phyloP scores from a whole-genome alignment of 768 basidiomycete species.

The Pluteus cervinus region DNA sequence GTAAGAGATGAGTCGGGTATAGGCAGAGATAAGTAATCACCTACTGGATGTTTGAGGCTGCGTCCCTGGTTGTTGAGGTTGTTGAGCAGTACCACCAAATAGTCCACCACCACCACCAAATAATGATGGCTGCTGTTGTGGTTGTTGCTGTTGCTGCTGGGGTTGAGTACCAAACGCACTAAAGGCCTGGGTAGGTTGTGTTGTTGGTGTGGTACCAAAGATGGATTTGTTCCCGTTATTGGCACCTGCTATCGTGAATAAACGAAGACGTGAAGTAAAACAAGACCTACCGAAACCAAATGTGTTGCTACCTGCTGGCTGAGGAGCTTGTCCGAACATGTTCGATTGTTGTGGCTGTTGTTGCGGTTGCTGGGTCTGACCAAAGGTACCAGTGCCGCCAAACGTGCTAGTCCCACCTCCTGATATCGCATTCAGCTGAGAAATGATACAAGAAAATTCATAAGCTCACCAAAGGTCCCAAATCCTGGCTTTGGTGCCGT shows the following conservation, averaged over 20 bases:
- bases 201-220: slow-evolving; percentile 32
- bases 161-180: slow-evolving; percentile 30
- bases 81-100: slow-evolving; percentile 13
- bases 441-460: not conserved
- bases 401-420: slow-evolving; percentile 19
- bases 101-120: slow-evolving; percentile 23
- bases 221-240: slow-evolving; percentile 33
- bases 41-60: no score
- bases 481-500: slow-evolving; percentile 32
- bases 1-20: no score
- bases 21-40: no score
- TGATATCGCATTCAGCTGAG: slow-evolving; percentile 10
- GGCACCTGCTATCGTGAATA: slow-evolving; percentile 19
- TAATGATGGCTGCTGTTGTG: slow-evolving; percentile 17
- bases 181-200: slow-evolving; percentile 33
- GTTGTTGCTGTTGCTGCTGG: slow-evolving; percentile 31
- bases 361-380: slow-evolving; percentile 16
- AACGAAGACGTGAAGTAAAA: not conserved
- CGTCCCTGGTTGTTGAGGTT: no score
- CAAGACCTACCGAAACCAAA: slow-evolving; percentile 29
- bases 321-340: slow-evolving; percentile 31
- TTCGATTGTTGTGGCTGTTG: slow-evolving; percentile 16
- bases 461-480: slow-evolving; percentile 29
- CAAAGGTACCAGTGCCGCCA: slow-evolving; percentile 17
- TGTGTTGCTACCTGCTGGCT: slow-evolving; percentile 19